These are phyloP conservation scores for Aschersonia sp. DNA, from an alignment of 2,329 filamentous ascomycete species.

Conservation along the genomic window DNA sequence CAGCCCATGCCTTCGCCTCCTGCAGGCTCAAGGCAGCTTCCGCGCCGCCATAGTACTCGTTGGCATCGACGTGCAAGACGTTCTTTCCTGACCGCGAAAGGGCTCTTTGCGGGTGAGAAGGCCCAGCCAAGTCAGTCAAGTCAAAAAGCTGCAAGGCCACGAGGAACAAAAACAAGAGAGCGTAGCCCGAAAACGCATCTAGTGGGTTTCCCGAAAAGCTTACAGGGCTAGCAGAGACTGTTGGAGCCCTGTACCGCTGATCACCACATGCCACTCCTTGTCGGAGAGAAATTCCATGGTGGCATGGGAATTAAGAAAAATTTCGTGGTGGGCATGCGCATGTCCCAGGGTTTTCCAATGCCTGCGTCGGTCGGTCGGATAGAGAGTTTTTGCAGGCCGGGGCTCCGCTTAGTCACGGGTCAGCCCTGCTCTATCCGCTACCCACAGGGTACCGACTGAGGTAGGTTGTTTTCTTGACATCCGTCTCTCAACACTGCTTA, in stretches of 20 bases:
- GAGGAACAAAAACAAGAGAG: background rate
- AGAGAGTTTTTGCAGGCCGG: slow-evolving; percentile 6
- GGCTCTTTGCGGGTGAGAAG: slow-evolving; percentile 45
- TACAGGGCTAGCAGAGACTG: slow-evolving; percentile 72
- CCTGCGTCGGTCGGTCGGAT: background rate
- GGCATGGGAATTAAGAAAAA: slow-evolving; percentile 7
- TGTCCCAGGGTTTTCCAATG: background rate
- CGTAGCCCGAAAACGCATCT: background rate
- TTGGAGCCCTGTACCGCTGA: slow-evolving; percentile 63
- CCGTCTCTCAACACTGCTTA: too few relatives aligned
- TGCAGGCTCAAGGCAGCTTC: slow-evolving; percentile 77
- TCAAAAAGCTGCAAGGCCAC: background rate
- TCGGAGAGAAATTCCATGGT: slow-evolving; percentile 62
- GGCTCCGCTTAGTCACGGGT: background rate
- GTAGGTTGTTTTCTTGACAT: too few relatives aligned
- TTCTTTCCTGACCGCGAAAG: slow-evolving; percentile 86
- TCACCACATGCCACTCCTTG: slow-evolving; percentile 65
- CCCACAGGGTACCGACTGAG: too few relatives aligned
- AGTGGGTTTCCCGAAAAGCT: slow-evolving; percentile 23
- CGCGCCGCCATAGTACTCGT: slow-evolving; percentile 74
- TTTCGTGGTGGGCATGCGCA: slow-evolving; percentile 3
- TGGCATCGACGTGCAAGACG: slow-evolving; percentile 76
- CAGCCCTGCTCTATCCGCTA: background rate
- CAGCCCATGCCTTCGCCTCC: slow-evolving; percentile 65
- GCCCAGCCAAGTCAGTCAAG: slow-evolving; percentile 14